Evolutionary conservation across 1,284 basidiomycete species (phyloP).

Genomic region (Melanopsichium pennsylvanicum): DNA sequence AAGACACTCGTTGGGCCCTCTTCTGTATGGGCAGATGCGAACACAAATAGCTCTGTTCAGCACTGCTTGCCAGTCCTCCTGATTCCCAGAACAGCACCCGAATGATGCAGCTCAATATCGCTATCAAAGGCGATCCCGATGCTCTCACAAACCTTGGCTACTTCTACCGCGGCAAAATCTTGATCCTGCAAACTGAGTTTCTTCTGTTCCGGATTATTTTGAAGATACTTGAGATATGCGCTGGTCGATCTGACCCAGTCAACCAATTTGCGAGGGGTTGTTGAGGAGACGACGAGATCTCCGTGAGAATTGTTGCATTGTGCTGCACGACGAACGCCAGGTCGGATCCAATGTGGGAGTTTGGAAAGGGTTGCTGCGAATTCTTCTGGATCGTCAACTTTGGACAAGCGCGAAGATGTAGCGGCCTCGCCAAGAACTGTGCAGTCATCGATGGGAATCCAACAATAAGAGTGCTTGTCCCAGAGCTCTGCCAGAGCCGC

Average conservation of each 20-base stretch:
- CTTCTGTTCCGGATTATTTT: constrained; percentile 27
- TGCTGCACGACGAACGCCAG: constrained; percentile 24
- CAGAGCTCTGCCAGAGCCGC: constrained; percentile 19
- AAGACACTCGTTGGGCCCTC: too few species aligned
- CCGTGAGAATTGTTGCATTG: constrained; percentile 29
- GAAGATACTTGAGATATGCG: constrained; percentile 32
- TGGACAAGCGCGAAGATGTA: constrained; percentile 12
- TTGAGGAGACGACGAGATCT: constrained; percentile 32
- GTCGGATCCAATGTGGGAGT: constrained; percentile 25
- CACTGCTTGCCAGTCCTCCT: constrained; percentile 13
- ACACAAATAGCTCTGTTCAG: too few species aligned
- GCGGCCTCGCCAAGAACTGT: constrained; percentile 27
- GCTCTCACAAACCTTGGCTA: constrained; percentile 24
- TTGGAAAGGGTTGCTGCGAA: constrained; percentile 8
- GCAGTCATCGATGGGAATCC: constrained; percentile 43
- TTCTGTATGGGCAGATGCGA: too few species aligned
- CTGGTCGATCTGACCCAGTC: constrained; percentile 39
- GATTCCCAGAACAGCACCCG: constrained; percentile 31
- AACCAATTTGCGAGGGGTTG: constrained; percentile 36
- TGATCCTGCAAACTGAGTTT: constrained; percentile 31
- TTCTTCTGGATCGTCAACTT: constrained; percentile 19
- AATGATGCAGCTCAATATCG: constrained; percentile 40
- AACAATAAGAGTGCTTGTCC: constrained; percentile 30
- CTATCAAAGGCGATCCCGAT: constrained; percentile 32
- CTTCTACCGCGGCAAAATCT: constrained; percentile 32